Conservation (phyloP, 768 basidiomycete species). For the Glaciozyma antarctica region DNA sequence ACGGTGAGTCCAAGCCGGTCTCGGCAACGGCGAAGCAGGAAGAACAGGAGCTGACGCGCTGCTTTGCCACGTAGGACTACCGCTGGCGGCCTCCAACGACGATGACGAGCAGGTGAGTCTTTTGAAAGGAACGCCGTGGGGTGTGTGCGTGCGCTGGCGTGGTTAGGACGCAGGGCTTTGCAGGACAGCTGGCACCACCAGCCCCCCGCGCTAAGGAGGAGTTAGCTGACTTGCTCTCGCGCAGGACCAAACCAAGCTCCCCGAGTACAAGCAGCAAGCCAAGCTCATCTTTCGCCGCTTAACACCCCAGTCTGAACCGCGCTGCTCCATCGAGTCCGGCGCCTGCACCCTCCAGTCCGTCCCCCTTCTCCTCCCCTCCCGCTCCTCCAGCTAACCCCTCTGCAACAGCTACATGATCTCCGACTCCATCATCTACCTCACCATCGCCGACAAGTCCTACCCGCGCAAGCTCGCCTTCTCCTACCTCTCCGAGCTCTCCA, state of each 20-base stretch:
- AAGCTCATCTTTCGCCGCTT: slow-evolving; percentile 93
- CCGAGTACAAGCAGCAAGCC: slow-evolving; percentile 97
- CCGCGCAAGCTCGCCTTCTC: slow-evolving; percentile 87
- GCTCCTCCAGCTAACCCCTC: background rate
- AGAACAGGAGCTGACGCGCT: too few species aligned
- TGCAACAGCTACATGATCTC: slow-evolving; percentile 75
- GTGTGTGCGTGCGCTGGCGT: too few species aligned
- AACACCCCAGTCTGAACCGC: slow-evolving; percentile 84
- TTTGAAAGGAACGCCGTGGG: background rate
- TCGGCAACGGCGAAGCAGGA: background rate
- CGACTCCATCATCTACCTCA: slow-evolving; percentile 88
- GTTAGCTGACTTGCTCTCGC: background rate
- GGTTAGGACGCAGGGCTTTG: too few species aligned
- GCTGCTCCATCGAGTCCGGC: slow-evolving; percentile 93
- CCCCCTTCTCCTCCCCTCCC: background rate
- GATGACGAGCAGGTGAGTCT: slow-evolving; percentile 80
- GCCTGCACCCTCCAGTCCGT: slow-evolving; percentile 91
- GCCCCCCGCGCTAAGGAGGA: background rate
- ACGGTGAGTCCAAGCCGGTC: slow-evolving; percentile 6
- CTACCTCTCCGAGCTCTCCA: slow-evolving; percentile 90
- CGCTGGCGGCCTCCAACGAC: slow-evolving; percentile 44
- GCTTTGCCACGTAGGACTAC: slow-evolving; percentile 18
- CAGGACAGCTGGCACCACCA: too few species aligned
- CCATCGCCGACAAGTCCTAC: slow-evolving; percentile 82
- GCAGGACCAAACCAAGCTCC: slow-evolving; percentile 83